Percentiles rank a stretch among this genome's conserved stretches.
phyloP scores from a whole-genome alignment of 495 filamentous ascomycete species.

The Penicillium coffeae region DNA sequence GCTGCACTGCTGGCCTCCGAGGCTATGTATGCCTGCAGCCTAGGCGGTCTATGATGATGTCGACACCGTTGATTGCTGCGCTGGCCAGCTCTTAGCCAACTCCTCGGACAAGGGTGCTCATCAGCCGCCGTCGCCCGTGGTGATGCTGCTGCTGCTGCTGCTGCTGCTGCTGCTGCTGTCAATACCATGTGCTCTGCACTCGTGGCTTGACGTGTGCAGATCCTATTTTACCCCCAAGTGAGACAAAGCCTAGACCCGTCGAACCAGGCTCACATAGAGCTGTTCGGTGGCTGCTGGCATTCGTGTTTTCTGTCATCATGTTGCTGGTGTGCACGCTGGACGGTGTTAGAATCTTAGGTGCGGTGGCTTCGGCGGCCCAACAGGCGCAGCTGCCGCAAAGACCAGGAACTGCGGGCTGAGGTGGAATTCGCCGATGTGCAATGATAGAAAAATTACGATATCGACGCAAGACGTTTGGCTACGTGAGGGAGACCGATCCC shows the following conservation, averaged over 20 bases:
- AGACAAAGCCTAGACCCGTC: not conserved
- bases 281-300: too few species aligned
- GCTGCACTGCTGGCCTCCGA: too few species aligned
- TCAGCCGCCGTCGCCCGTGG: not conserved
- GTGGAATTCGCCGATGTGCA: too few species aligned
- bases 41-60: conserved; percentile 1
- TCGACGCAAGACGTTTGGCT: too few species aligned
- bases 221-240: too few species aligned
- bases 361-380: not conserved
- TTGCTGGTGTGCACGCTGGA: not conserved
- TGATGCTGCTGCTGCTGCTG: not conserved
- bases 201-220: not conserved
- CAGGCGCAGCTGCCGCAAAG: not conserved
- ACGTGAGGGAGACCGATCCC: too few species aligned
- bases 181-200: not conserved
- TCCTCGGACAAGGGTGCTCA: conserved; percentile 1
- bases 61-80: conserved; percentile 1
- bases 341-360: not conserved
- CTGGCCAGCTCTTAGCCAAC: conserved; percentile 8
- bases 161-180: not conserved
- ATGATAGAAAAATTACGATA: too few species aligned
- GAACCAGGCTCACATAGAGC: too few species aligned
- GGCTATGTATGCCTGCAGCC: not conserved
- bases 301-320: not conserved
- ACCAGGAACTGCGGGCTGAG: too few species aligned